Conservation (phyloP, 805 yeast species). For the Tetrapisispora pingtungensis region DNA sequence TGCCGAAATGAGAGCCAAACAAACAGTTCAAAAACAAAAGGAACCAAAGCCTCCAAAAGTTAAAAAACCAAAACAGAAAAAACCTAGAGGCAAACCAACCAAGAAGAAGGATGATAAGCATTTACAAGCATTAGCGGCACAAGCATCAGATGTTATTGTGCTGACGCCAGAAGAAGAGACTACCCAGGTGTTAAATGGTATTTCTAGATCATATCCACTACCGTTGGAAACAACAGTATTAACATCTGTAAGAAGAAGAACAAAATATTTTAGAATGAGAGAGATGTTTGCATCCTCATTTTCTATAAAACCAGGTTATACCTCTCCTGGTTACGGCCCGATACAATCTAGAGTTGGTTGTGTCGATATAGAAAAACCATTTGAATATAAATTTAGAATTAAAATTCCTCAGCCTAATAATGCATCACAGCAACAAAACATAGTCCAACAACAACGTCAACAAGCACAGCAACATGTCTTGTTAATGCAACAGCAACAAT, state of each 20-base stretch:
- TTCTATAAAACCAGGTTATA: slow-evolving; percentile 26
- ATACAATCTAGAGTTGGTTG: slow-evolving; percentile 58
- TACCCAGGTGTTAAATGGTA: slow-evolving; percentile 82
- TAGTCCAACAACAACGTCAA: slow-evolving; percentile 18
- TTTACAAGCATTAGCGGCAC: neutral
- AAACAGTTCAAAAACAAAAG: slow-evolving; percentile 36
- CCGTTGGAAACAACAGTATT: slow-evolving; percentile 74
- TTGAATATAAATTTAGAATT: slow-evolving; percentile 49
- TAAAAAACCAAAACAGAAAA: slow-evolving; percentile 26
- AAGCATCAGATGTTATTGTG: slow-evolving; percentile 18
- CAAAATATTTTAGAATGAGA: slow-evolving; percentile 72
- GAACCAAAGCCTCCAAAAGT: slow-evolving; percentile 23
- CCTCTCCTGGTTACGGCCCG: slow-evolving; percentile 51
- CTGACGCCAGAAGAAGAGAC: slow-evolving; percentile 89
- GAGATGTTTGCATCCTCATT: slow-evolving; percentile 86
- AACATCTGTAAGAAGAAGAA: slow-evolving; percentile 60
- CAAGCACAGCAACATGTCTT: slow-evolving; percentile 22
- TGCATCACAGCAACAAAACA: slow-evolving; percentile 17
- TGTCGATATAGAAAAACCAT: slow-evolving; percentile 59
- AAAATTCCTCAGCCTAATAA: slow-evolving; percentile 37
- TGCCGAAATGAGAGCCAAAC: slow-evolving; percentile 68
- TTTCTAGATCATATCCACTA: slow-evolving; percentile 64
- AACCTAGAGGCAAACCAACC: slow-evolving; percentile 18
- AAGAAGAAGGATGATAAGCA: slow-evolving; percentile 6
- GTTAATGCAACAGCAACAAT: slow-evolving; percentile 19